Base-by-base conservation (phyloP, 2,329 filamentous ascomycete genomes). In the Bipolaris oryzae region DNA sequence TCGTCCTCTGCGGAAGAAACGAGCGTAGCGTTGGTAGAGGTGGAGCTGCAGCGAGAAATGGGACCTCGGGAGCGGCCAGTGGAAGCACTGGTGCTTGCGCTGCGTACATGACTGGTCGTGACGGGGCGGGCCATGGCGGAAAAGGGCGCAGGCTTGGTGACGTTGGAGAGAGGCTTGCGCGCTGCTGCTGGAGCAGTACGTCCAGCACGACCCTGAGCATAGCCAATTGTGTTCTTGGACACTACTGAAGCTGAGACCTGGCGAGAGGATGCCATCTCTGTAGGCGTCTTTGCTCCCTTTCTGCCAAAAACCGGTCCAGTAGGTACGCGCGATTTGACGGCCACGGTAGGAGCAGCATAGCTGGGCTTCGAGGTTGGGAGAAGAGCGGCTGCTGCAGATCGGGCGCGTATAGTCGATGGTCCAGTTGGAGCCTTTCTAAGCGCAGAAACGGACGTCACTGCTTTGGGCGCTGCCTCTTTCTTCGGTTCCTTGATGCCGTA, bases 201-300 rank as follows among this genome's bases (percentile, higher is more conserved):
- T 2, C 82, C 78, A 10, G 79, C 78, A 33, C 91, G 85, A 33
- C 93, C 92, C 74, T 89, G 91, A 53, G 85, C 90, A 73, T 96
- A 96, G 15, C 93, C 93, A 39, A 96, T 83, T 0, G 92, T 96
- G 53, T 87, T 93, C 61, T 88, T 86, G 1, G 92, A 96, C 5
- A 87, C 87, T 5, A 85, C 85, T 20, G 85, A 82, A 1, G 89
- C 88, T 10, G 84, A 81, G 7, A 82, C 82, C 61, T 86, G 84
- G 44, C 87, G 85, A 64, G 85, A 81, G 9, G 75, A 71, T n/a
- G 81, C 81, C 0, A 81, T 76, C 58, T 83, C 77, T 2, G 81
- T 76, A 5, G 60, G 55, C 3, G 76, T 65, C 5, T 66, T 71
- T 6, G 75, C 55, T 1, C 76, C 66, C 49, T 81, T 82, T 54